A percentile compares a stretch with the other conserved stretches of the same genome.
phyloP scores from a whole-genome alignment of 306 rosid species.

The Vigna unguiculata region DNA sequence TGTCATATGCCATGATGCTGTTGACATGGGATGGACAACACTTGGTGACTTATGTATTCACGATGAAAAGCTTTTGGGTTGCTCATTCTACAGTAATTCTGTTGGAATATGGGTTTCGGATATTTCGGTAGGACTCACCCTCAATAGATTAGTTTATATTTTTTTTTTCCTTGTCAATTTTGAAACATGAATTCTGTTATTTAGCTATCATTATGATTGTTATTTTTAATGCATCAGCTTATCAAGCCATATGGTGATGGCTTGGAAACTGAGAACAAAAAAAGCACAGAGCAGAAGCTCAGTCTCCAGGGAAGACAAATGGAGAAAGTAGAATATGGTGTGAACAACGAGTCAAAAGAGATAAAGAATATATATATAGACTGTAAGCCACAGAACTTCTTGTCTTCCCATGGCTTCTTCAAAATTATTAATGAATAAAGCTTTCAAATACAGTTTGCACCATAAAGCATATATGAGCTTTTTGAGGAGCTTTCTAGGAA shows the following conservation, averaged over 20 bases:
- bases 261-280: constrained; percentile 52
- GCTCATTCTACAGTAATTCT: constrained; percentile 74
- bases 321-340: constrained; percentile 52
- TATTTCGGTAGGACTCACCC: constrained; percentile 57
- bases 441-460: constrained; percentile 1
- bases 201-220: constrained; percentile 21
- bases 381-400: constrained; percentile 60
- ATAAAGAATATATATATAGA: constrained; percentile 83
- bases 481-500: constrained; percentile 1
- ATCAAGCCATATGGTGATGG: constrained; percentile 67
- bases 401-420: constrained; percentile 6
- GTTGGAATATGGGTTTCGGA: constrained; percentile 83
- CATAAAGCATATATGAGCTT: neutral
- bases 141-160: neutral
- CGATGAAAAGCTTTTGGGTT: constrained; percentile 78
- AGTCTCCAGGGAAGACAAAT: constrained; percentile 50
- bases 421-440: constrained; percentile 8
- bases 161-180: neutral
- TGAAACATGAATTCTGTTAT: neutral
- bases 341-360: constrained; percentile 66
- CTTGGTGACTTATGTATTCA: constrained; percentile 78
- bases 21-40: constrained; percentile 78
- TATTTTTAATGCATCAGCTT: constrained; percentile 51
- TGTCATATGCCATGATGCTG: constrained; percentile 68
- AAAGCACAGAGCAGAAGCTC: constrained; percentile 47